Conservation (phyloP, 805 yeast species). For the Limtongozyma cylindracea region DNA sequence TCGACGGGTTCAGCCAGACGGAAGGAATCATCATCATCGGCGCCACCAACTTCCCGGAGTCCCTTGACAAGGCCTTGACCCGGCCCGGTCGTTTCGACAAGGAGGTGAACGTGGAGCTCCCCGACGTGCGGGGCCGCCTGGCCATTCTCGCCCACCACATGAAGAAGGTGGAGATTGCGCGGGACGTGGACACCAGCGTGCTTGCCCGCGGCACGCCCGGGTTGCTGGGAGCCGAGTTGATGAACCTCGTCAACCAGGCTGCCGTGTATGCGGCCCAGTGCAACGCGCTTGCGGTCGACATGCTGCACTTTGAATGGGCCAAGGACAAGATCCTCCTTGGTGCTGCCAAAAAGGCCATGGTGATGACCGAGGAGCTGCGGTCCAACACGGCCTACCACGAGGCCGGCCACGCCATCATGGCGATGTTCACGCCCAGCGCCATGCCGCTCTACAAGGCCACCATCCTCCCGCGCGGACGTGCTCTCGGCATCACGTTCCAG, state of each 20-base stretch:
- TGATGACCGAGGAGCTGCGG: conserved; percentile 84
- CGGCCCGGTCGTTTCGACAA: conserved; percentile 98
- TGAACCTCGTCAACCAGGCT: conserved; percentile 92
- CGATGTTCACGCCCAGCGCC: conserved; percentile 83
- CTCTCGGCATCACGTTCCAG: conserved; percentile 90
- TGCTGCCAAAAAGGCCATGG: conserved; percentile 95
- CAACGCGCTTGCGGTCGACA: conserved; percentile 72
- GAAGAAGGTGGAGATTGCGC: conserved; percentile 68
- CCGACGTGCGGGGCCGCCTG: conserved; percentile 93
- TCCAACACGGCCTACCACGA: conserved; percentile 93
- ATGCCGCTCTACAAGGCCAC: conserved; percentile 94
- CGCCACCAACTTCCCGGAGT: conserved; percentile 95
- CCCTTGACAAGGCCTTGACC: conserved; percentile 87
- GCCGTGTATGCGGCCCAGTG: conserved; percentile 92
- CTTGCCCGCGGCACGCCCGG: conserved; percentile 98
- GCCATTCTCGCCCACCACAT: conserved; percentile 82
- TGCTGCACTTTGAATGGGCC: conserved; percentile 95
- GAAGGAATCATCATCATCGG: conserved; percentile 91
- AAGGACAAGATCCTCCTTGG: conserved; percentile 96
- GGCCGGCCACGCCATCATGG: conserved; percentile 98
- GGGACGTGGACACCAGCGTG: conserved; percentile 67
- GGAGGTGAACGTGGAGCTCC: conserved; percentile 81
- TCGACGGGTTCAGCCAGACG: conserved; percentile 86
- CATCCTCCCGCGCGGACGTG: conserved; percentile 88
- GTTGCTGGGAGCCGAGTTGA: conserved; percentile 90